These are phyloP conservation scores for Reticulascus tulasneorum DNA, from an alignment of 2,329 filamentous ascomycete species.

Conservation along the genomic window DNA sequence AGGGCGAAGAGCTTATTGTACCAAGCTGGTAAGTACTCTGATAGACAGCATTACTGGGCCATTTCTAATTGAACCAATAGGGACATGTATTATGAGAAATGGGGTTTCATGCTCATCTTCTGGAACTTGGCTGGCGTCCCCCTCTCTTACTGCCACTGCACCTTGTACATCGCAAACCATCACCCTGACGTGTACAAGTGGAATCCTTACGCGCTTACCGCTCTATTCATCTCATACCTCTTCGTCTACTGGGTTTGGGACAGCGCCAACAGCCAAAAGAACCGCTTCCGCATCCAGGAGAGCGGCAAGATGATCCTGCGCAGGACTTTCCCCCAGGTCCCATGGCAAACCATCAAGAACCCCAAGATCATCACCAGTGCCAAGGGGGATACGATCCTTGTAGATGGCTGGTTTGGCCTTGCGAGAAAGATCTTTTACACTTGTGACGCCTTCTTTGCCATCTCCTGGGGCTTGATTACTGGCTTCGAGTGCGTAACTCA, in stretches of 20 bases:
- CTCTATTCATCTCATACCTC: conserved; percentile 68
- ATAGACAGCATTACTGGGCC: too few species aligned
- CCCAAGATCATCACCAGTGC: conserved; percentile 72
- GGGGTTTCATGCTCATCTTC: conserved; percentile 97
- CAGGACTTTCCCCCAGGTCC: conserved; percentile 84
- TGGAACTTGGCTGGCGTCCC: conserved; percentile 94
- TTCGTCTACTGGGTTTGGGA: conserved; percentile 91
- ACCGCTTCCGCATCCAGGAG: conserved; percentile 79
- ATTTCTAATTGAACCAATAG: too few species aligned
- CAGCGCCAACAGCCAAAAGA: conserved; percentile 89
- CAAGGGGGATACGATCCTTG: conserved; percentile 71
- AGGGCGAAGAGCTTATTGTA: conserved; percentile 87
- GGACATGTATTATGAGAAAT: conserved; percentile 98
- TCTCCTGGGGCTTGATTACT: conserved; percentile 76
- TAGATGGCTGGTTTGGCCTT: conserved; percentile 74
- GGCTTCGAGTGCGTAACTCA: conserved; percentile 51
- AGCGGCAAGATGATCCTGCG: conserved; percentile 66
- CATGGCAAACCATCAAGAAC: conserved; percentile 79
- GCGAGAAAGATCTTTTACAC: conserved; percentile 58
- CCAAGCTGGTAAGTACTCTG: conserved; percentile 61
- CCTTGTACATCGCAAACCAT: conserved; percentile 83
- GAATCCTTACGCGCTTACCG: conserved; percentile 63
- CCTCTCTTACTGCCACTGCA: conserved; percentile 90
- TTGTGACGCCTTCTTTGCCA: conserved; percentile 73
- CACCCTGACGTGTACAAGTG: conserved; percentile 72